These are phyloP conservation scores for Aureobasidium sp. DNA, from an alignment of 2,329 filamentous ascomycete species.

Conservation along the genomic window DNA sequence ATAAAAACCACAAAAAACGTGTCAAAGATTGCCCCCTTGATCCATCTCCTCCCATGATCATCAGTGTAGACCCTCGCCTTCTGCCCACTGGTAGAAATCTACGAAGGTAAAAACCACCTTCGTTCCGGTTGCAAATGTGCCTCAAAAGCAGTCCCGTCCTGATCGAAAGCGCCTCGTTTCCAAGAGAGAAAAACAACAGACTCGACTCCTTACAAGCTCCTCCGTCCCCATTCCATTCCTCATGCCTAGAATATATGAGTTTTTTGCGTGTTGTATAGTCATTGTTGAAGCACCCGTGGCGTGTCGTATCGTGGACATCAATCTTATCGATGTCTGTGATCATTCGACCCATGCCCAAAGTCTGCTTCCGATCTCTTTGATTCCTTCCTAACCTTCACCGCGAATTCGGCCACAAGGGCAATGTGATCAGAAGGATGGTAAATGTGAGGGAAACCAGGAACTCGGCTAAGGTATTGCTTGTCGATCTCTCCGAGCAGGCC, in stretches of 20 bases:
- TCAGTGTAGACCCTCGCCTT: background rate
- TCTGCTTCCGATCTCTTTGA: conserved; percentile 31
- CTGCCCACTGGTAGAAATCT: background rate
- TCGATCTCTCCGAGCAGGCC: conserved; percentile 82
- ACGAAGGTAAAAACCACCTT: background rate
- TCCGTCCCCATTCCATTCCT: conserved; percentile 1
- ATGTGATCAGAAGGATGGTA: conserved; percentile 93
- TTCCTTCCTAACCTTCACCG: conserved; percentile 80
- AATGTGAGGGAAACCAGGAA: conserved; percentile 88
- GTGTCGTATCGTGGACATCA: background rate
- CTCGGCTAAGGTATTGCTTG: conserved; percentile 72
- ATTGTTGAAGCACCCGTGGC: background rate
- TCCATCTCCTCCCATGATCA: background rate
- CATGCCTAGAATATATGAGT: conserved; percentile 8
- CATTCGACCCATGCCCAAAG: conserved; percentile 25
- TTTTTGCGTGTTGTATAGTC: conserved; percentile 6
- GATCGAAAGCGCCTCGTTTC: conserved; percentile 14
- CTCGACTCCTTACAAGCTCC: conserved; percentile 11
- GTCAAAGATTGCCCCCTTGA: conserved; percentile 7
- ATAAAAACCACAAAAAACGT: background rate
- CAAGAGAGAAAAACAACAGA: conserved; percentile 12
- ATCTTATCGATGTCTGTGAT: conserved; percentile 2
- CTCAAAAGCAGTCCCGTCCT: background rate
- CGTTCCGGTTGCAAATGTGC: background rate
- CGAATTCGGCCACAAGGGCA: conserved; percentile 81